A percentile compares a stretch with the other conserved stretches of the same genome.
Evolutionary conservation across 1,284 basidiomycete genomes (phyloP).

Genomic region (Cerioporus squamosus): DNA sequence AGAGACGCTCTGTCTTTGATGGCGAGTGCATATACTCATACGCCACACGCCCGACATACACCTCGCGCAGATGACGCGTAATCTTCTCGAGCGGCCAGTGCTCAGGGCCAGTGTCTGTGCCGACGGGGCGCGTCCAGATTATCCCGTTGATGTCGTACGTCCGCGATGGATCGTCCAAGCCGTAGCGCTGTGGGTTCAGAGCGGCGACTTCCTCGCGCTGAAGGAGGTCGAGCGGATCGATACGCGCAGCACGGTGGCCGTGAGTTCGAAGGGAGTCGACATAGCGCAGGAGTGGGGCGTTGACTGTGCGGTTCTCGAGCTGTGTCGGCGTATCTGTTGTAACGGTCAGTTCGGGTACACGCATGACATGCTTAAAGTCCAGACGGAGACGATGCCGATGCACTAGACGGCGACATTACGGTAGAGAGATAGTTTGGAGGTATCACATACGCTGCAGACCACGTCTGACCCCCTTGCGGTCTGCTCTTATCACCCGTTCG

Average conservation of each 20-base stretch:
- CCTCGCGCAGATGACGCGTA: constrained; percentile 64
- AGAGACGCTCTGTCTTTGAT: constrained; percentile 77
- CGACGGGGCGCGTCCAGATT: constrained; percentile 67
- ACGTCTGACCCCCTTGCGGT: too few relatives aligned
- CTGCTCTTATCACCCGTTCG: too few relatives aligned
- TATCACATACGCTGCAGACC: too few relatives aligned
- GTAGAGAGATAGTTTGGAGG: too few relatives aligned
- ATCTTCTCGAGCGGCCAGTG: constrained; percentile 76
- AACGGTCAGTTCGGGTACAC: background rate
- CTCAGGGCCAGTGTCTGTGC: constrained; percentile 48
- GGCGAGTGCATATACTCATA: constrained; percentile 92
- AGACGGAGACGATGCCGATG: too few relatives aligned
- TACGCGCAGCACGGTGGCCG: constrained; percentile 79
- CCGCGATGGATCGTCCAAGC: constrained; percentile 56
- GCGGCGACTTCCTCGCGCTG: constrained; percentile 85
- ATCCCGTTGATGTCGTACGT: constrained; percentile 82
- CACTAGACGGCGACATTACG: too few relatives aligned
- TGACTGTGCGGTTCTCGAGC: constrained; percentile 73
- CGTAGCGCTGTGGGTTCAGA: constrained; percentile 79
- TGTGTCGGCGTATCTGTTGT: constrained; percentile 72
- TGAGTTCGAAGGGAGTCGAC: constrained; percentile 85
- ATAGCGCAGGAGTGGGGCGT: constrained; percentile 84
- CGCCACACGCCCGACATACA: constrained; percentile 84
- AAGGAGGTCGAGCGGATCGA: constrained; percentile 87
- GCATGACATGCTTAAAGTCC: background rate